Evolutionary conservation across 805 yeast genomes (phyloP).

Genomic region (Kuraishia hungarica): DNA sequence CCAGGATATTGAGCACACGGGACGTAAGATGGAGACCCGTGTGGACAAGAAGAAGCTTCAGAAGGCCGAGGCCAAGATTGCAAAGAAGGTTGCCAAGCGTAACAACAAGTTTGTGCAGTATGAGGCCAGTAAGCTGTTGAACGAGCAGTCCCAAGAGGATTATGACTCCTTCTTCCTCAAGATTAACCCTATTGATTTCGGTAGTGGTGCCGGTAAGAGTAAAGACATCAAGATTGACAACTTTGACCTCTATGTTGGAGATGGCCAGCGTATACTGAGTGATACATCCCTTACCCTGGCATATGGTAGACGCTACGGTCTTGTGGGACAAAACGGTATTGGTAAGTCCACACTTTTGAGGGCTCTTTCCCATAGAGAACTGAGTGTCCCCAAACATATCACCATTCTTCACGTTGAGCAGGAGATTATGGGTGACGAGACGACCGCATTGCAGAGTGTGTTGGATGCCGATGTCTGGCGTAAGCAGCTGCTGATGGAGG

Average conservation of each 20-base stretch:
- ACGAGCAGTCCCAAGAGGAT: constrained; percentile 56
- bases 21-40: constrained; percentile 84
- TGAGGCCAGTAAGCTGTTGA: constrained; percentile 88
- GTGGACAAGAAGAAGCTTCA: constrained; percentile 96
- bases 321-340: constrained; percentile 98
- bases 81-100: constrained; percentile 91
- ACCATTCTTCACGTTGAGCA: constrained; percentile 96
- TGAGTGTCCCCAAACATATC: constrained; percentile 90
- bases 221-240: constrained; percentile 91
- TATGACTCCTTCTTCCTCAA: constrained; percentile 93
- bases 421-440: constrained; percentile 92
- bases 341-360: constrained; percentile 93
- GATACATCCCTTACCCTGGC: constrained; percentile 83
- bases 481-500: constrained; percentile 76
- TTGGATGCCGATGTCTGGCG: constrained; percentile 99
- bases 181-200: constrained; percentile 90
- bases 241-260: constrained; percentile 92
- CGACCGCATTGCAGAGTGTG: constrained; percentile 87
- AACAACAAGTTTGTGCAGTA: constrained; percentile 73
- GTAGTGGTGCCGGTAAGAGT: constrained; percentile 89
- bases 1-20: constrained; percentile 83
- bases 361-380: constrained; percentile 90
- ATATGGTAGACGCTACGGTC: constrained; percentile 91
- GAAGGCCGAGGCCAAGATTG: constrained; percentile 95
- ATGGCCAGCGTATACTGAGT: constrained; percentile 84